These are phyloP conservation scores for Hippophae tibetana DNA, from an alignment of 306 rosid genomes.

Conservation along the genomic window DNA sequence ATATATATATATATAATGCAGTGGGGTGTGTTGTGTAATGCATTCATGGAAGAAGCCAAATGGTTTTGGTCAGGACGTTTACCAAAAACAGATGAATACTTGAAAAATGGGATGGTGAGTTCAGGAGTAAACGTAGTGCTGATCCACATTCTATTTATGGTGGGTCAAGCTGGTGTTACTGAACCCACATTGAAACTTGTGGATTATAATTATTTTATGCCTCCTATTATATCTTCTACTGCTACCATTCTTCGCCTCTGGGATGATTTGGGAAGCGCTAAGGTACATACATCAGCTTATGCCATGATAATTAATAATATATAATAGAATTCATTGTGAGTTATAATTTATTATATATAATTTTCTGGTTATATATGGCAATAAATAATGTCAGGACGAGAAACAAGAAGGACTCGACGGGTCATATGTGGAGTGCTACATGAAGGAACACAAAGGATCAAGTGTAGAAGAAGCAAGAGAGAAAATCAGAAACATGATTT, in stretches of 20 bases:
- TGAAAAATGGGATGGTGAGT: slow-evolving; percentile 48
- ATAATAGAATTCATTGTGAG: too few species aligned
- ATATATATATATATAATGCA: slow-evolving; percentile 4
- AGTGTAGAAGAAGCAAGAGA: slow-evolving; percentile 11
- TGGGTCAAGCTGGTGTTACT: slow-evolving; percentile 37
- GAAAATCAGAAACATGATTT: slow-evolving; percentile 11
- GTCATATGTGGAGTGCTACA: slow-evolving; percentile 21
- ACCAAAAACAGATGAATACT: slow-evolving; percentile 47
- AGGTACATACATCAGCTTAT: slow-evolving; percentile 18
- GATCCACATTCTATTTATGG: slow-evolving; percentile 42
- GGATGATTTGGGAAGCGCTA: slow-evolving; percentile 66
- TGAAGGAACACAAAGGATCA: slow-evolving; percentile 12
- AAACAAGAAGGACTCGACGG: slow-evolving; percentile 52
- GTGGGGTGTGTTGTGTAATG: slow-evolving; percentile 52
- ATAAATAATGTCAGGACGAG: slow-evolving; percentile 32
- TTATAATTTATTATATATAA: too few species aligned
- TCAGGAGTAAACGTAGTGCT: slow-evolving; percentile 44
- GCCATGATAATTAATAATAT: too few species aligned
- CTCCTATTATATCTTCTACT: slow-evolving; percentile 31
- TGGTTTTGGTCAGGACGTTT: slow-evolving; percentile 46
- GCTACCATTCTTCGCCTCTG: slow-evolving; percentile 63
- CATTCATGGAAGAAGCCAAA: slow-evolving; percentile 58
- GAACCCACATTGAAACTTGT: slow-evolving; percentile 21
- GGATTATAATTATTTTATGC: slow-evolving; percentile 13
- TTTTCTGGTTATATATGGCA: too few species aligned